Conservation (phyloP, 768 basidiomycete genomes). For the Boletus bicolor region DNA sequence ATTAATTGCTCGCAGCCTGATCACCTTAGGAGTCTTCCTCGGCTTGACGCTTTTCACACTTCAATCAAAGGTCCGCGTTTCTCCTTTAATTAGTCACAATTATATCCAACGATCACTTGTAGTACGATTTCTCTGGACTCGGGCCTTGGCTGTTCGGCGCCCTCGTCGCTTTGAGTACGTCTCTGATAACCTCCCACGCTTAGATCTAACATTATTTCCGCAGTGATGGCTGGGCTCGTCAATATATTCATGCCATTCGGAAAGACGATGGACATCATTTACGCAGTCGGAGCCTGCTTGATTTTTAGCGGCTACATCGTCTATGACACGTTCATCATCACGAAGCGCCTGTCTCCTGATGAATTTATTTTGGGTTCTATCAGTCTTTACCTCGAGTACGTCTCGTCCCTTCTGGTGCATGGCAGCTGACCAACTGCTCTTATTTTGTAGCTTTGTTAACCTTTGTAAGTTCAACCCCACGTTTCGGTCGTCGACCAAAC, state of each 20-base stretch:
- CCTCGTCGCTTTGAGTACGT: conserved; percentile 72
- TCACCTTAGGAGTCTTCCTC: conserved; percentile 89
- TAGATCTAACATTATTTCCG: conserved; percentile 1
- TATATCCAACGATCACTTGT: background rate
- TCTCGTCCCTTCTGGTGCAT: conserved; percentile 18
- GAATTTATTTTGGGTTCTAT: conserved; percentile 91
- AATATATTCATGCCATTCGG: conserved; percentile 85
- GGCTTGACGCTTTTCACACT: conserved; percentile 93
- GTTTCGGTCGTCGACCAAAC: background rate
- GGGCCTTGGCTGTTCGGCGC: conserved; percentile 88
- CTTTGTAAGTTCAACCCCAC: conserved; percentile 57
- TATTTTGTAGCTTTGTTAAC: conserved; percentile 69
- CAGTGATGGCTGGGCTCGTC: conserved; percentile 80
- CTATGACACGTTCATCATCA: conserved; percentile 89
- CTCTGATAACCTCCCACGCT: background rate
- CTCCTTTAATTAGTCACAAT: background rate
- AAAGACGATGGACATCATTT: conserved; percentile 76
- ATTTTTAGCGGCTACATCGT: conserved; percentile 89
- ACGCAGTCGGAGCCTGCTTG: conserved; percentile 72
- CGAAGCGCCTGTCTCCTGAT: conserved; percentile 83
- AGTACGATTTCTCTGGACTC: conserved; percentile 95
- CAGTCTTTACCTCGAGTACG: conserved; percentile 90
- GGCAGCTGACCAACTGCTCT: conserved; percentile 13
- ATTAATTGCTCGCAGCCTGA: conserved; percentile 48
- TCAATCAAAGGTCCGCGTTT: conserved; percentile 72